phyloP scores from a whole-genome alignment of 2,329 filamentous ascomycete species.

The Pseudogymnoascus verrucosus region DNA sequence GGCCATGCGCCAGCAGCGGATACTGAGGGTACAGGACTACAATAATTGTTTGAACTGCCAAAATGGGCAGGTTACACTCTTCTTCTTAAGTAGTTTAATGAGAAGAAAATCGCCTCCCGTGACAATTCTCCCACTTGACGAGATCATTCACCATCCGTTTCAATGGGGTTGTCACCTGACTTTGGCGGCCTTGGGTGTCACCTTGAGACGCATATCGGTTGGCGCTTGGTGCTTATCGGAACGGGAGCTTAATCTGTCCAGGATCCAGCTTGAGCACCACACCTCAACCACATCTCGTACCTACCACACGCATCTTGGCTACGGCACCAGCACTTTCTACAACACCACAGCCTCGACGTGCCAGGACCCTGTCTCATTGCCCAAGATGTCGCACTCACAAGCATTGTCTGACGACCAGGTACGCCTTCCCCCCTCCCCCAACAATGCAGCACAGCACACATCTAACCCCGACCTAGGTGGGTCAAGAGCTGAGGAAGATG shows the following conservation, averaged over 20 bases:
- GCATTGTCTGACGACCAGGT: slow-evolving; percentile 97
- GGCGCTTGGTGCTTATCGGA: slow-evolving; percentile 9
- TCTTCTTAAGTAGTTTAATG: neutral
- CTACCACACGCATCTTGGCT: slow-evolving; percentile 5
- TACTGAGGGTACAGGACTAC: neutral
- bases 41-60: neutral
- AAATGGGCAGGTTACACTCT: neutral
- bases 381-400: slow-evolving; percentile 84
- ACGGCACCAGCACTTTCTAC: slow-evolving; percentile 3
- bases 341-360: neutral
- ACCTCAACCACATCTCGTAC: neutral
- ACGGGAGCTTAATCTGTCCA: slow-evolving; percentile 10
- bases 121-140: slow-evolving; percentile 5
- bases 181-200: neutral
- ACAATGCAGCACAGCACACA: slow-evolving; percentile 10
- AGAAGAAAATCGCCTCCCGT: neutral
- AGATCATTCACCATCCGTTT: neutral
- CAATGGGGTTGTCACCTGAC: neutral
- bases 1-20: neutral
- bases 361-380: slow-evolving; percentile 23
- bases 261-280: slow-evolving; percentile 1
- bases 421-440: slow-evolving; percentile 27
- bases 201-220: slow-evolving; percentile 7
- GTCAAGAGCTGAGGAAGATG: slow-evolving; percentile 99
- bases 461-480: slow-evolving; percentile 55